A percentile compares a stretch with the other conserved stretches of the same genome.
Conservation (phyloP, 306 rosid genomes). For the barrel medic (Medicago truncatula) region DNA sequence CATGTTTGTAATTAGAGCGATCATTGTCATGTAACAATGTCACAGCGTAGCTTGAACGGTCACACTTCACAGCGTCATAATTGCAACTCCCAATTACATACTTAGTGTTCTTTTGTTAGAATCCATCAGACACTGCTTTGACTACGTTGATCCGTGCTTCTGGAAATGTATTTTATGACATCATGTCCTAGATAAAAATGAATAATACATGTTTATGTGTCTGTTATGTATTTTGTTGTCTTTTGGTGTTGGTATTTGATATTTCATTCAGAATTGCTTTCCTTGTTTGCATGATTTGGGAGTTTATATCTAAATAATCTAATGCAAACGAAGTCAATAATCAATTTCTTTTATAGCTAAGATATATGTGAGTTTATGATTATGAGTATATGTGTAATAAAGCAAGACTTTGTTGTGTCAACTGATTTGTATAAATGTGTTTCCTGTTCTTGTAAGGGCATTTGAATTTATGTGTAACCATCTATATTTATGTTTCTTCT, state of each 20-base stretch:
- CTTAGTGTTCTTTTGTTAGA: too few species aligned
- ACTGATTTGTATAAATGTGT: constrained; percentile 12
- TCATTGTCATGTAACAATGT: neutral
- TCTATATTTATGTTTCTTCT: constrained; percentile 28
- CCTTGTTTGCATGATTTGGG: constrained; percentile 20
- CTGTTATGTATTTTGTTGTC: neutral
- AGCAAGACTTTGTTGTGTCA: constrained; percentile 26
- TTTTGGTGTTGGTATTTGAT: constrained; percentile 7
- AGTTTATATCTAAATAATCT: neutral
- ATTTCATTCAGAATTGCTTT: constrained; percentile 15
- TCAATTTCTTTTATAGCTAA: constrained; percentile 26
- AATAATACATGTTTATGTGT: neutral
- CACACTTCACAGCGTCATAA: neutral
- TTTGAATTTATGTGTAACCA: constrained; percentile 38
- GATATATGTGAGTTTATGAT: neutral
- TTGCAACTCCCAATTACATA: too few species aligned
- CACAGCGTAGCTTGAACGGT: neutral
- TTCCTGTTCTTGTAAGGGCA: constrained; percentile 11
- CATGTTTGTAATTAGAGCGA: neutral
- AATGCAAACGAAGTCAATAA: constrained; percentile 25
- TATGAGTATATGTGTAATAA: neutral
- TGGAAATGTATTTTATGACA: too few species aligned
- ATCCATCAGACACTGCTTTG: too few species aligned
- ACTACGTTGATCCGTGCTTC: constrained; percentile 5
- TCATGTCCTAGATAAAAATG: neutral